A percentile compares a stretch with the other conserved stretches of the same genome.
Evolutionary conservation across 345 rosid species (phyloP).

Genomic region (Punica granatum): DNA sequence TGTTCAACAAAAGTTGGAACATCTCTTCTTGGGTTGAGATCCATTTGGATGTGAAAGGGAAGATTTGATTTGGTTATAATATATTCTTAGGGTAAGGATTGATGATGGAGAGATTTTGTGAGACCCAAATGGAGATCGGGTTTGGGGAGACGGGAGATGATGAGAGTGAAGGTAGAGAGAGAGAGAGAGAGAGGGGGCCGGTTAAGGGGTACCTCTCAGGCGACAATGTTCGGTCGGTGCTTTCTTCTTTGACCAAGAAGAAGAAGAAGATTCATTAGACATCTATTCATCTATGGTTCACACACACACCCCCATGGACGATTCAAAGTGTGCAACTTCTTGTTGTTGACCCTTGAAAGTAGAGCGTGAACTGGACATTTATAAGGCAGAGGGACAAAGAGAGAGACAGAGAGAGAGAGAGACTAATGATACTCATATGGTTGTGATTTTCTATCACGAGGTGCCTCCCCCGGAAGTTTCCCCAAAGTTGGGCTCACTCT

Average conservation of each 20-base stretch:
- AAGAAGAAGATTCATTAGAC: neutral
- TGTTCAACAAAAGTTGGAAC: neutral
- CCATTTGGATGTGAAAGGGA: neutral
- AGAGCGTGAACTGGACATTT: constrained; percentile 6
- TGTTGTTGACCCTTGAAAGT: constrained; percentile 15
- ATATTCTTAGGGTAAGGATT: neutral
- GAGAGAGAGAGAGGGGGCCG: no score
- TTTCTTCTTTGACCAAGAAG: constrained; percentile 13
- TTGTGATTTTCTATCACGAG: constrained; percentile 9
- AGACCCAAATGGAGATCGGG: neutral
- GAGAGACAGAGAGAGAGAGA: neutral
- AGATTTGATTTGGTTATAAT: neutral
- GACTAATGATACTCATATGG: neutral
- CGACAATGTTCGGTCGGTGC: constrained; percentile 9
- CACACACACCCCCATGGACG: constrained; percentile 5
- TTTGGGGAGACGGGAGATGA: constrained; percentile 1
- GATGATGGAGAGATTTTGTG: neutral
- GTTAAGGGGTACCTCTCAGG: constrained; percentile 1
- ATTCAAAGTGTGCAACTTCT: constrained; percentile 7
- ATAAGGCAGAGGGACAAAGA: neutral
- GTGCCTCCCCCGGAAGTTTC: constrained; percentile 29
- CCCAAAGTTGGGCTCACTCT: constrained; percentile 1
- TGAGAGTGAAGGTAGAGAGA: no score
- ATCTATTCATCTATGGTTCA: neutral
- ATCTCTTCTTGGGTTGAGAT: neutral